Percentiles rank a stretch among this genome's conserved stretches.
Conservation (phyloP, 31 red algal species). For the Porphyra umbilicalis region DNA sequence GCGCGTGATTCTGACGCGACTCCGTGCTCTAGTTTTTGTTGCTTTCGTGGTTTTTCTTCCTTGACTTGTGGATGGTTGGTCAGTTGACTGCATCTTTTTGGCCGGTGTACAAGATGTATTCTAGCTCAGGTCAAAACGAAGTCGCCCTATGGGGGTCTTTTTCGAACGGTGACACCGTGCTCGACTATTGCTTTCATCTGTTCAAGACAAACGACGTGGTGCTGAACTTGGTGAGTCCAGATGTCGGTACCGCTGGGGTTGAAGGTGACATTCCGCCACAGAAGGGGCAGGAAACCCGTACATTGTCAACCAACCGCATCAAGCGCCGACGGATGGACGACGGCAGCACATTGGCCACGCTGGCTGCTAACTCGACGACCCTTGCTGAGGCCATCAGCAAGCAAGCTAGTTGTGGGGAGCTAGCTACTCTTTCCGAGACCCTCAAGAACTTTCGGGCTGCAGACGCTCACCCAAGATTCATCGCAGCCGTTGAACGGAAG, state of each 20-base stretch:
- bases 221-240: not conserved
- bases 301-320: not conserved
- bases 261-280: not conserved
- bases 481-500: no score
- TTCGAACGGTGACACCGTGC: not conserved
- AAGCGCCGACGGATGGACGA: no score
- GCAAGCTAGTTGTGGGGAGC: not conserved
- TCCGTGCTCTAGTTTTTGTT: not conserved
- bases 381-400: not conserved
- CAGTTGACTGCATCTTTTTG: not conserved
- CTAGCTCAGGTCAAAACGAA: not conserved
- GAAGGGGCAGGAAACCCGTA: not conserved
- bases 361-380: not conserved
- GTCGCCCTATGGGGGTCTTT: not conserved
- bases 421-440: conserved; percentile 4
- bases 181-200: not conserved
- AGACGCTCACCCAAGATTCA: no score
- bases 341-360: no score
- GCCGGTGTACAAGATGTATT: not conserved
- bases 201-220: not conserved
- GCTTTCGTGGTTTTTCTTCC: not conserved
- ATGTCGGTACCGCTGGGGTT: not conserved
- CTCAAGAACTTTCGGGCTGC: no score
- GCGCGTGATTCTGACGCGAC: not conserved
- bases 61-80: not conserved